Evolutionary conservation across 768 basidiomycete species (phyloP).

Genomic region (button mushroom (Agaricus bisporus)): DNA sequence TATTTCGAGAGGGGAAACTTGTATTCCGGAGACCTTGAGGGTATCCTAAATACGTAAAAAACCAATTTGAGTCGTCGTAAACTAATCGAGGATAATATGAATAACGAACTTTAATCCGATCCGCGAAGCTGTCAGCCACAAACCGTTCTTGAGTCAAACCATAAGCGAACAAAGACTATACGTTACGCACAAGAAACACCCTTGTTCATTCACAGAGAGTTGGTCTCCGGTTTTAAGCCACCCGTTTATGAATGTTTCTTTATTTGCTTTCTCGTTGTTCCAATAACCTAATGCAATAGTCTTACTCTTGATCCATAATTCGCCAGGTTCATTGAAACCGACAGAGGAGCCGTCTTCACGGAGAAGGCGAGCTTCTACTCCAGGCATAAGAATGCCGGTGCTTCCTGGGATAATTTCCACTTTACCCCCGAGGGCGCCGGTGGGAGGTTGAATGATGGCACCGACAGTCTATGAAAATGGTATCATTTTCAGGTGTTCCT

Average conservation of each 20-base stretch:
- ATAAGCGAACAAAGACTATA: background rate
- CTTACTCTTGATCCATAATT: constrained; percentile 50
- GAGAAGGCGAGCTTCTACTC: constrained; percentile 54
- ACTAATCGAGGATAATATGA: background rate
- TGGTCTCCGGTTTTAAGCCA: no score
- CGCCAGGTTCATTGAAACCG: constrained; percentile 52
- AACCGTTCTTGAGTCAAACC: background rate
- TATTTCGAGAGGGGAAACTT: constrained; percentile 79
- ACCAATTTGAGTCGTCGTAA: background rate
- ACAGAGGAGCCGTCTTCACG: constrained; percentile 53
- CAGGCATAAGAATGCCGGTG: constrained; percentile 56
- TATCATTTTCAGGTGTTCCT: background rate
- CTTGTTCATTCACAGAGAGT: no score
- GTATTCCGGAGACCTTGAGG: constrained; percentile 70
- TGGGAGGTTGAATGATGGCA: constrained; percentile 33
- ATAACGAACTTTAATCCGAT: constrained; percentile 56
- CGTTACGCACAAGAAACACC: constrained; percentile 38
- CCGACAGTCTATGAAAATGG: constrained; percentile 43
- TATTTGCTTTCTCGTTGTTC: constrained; percentile 60
- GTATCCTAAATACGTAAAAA: constrained; percentile 44
- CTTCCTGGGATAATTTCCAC: constrained; percentile 32
- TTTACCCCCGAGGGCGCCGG: constrained; percentile 39
- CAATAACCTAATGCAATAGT: constrained; percentile 65
- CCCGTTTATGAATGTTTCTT: constrained; percentile 31
- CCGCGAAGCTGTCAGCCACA: constrained; percentile 48